Base-by-base conservation (phyloP, 2,329 filamentous ascomycete species). In the Fusarium bactridioides region DNA sequence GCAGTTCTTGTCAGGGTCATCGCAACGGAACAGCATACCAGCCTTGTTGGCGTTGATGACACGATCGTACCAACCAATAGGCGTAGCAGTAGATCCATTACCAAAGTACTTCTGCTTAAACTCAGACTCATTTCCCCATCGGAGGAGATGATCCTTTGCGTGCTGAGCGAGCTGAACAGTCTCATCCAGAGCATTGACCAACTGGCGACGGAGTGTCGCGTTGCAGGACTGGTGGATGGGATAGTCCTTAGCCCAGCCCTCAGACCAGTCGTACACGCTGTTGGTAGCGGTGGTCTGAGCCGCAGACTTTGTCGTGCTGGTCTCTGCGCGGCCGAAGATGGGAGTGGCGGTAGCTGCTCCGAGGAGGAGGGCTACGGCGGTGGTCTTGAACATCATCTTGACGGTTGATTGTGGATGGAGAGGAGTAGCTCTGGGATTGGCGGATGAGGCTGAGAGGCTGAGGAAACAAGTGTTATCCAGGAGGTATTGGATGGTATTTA, bases 51-150 rank as follows among this genome's bases (percentile, higher is more conserved):
- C 89, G 47, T 84, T 84, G 74, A 88, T 83, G 37, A 93, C 83
- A 64, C 88, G 86, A 59, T 91, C 87, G 72, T 86, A 91, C 84
- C 89, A 90, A 9, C 91, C 91, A 45, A 90, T 83, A 7, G 88
- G 86, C 69, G 86, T 84, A 27, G 86, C 86, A 5, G 89, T 88
- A 8, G 89, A 83, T 3, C 83, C 83, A 58, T 88, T 84, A 50
- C 91, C 90, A 77, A 93, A 93, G 82, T 92, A 93, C 81, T 90
- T 92, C 58, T 83, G 83, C 77, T 89, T 90, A 65, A 91, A 85
- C 25, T 85, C 83, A 15, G 89, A 91, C 31, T 84, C 82, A 79
- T 86, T 85, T 37, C 90, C 89, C 74, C 83, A 87, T 51, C 85
- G 84, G 19, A 89, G 84, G 56, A 91, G 85, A 76, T 93, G 91